Base-by-base conservation (phyloP, 2,329 filamentous ascomycete species). In the Talaromyces sp. region DNA sequence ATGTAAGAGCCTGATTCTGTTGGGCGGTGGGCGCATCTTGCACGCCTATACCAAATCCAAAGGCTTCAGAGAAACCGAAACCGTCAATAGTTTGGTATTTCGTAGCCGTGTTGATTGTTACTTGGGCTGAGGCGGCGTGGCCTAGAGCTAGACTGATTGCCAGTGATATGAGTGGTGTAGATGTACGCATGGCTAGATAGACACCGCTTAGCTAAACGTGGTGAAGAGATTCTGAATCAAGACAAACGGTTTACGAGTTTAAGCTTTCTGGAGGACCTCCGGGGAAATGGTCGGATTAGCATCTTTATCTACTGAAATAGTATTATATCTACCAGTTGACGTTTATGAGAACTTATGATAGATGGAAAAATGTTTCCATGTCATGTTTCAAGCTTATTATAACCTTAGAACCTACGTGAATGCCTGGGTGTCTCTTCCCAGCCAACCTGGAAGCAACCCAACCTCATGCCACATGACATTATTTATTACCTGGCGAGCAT, bases 1-100 rank as follows among this genome's bases (percentile, higher is more conserved):
- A 56, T n/a, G 36, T 45, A 2, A 48, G 43, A 39, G 53, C 53
- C 15, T 56, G 33, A 10, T 45, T 56, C 35, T 56, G 53, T 15
- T 46, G 53, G n/a, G 21, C 15, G 8, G 19, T 8, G 6, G 31
- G 33, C 6, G 53, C 53, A 10, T 48, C 17, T 39, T 48, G 33
- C 7, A 56, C 21, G 13, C 17, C 13, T 13, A 9, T 5, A 13
- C 40, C 53, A 10, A 43, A 45, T 11, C 40, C 13, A 22, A 56
- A 56, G 13, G 53, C 53, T 33, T 56, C 40, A 1, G 53, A 56
- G 17, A 56, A 56, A n/a, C 53, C 53, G 15, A 56, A 56, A 10
- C 53, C 53, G 9, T 48, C 53, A 21, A 56, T 56, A 2, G 10
- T 19, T 21, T 56, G 53, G 19, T 46, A 37, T 15, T 22, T 46